Evolutionary conservation across 1,284 basidiomycete genomes (phyloP).

Genomic region (Leccinum angustisporum): DNA sequence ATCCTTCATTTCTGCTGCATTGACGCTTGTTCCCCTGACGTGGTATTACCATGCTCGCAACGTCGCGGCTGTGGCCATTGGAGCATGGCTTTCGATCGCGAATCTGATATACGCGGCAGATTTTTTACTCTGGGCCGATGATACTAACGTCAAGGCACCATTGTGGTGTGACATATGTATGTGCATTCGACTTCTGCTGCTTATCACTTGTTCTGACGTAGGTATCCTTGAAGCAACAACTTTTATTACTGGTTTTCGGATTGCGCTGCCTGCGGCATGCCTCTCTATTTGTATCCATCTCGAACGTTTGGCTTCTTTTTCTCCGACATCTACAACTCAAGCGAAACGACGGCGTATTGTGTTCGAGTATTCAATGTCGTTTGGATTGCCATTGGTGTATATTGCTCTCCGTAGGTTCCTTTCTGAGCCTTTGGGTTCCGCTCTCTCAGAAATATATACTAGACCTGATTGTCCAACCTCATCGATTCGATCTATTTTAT

Average conservation of each 20-base stretch:
- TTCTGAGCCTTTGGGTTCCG: not conserved
- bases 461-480: slow-evolving; percentile 68
- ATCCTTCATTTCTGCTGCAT: slow-evolving; percentile 47
- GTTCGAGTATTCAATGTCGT: slow-evolving; percentile 52
- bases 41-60: slow-evolving; percentile 46
- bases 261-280: slow-evolving; percentile 52
- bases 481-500: slow-evolving; percentile 65
- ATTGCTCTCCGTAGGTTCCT: slow-evolving; percentile 56
- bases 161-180: slow-evolving; percentile 40
- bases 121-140: slow-evolving; percentile 31
- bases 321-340: slow-evolving; percentile 22
- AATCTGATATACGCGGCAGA: slow-evolving; percentile 35
- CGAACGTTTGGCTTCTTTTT: slow-evolving; percentile 31
- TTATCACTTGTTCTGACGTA: slow-evolving; percentile 3
- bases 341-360: slow-evolving; percentile 36
- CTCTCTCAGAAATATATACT: slow-evolving; percentile 1
- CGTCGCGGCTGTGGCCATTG: slow-evolving; percentile 45
- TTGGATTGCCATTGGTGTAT: slow-evolving; percentile 54
- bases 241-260: slow-evolving; percentile 41
- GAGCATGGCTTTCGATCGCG: slow-evolving; percentile 32
- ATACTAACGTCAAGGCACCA: slow-evolving; percentile 20
- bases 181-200: not conserved
- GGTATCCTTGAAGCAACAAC: slow-evolving; percentile 44
- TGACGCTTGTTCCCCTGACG: slow-evolving; percentile 41
- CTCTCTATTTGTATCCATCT: slow-evolving; percentile 44